Evolutionary conservation across 371 early-diverging fungal species (phyloP).

Genomic region (Mucor sp.): DNA sequence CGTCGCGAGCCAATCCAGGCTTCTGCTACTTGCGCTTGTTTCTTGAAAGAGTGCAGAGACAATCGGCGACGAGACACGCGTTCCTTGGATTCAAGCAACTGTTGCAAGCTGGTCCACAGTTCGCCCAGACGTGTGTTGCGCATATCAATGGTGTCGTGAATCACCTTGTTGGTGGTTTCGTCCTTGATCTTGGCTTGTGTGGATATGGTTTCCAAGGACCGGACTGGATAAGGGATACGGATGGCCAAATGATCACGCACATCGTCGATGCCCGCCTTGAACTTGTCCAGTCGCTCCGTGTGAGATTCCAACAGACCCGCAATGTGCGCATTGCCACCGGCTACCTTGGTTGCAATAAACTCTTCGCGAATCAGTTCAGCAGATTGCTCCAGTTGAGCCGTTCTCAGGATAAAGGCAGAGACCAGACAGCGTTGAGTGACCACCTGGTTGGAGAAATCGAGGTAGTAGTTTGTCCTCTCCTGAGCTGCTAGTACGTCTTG

Average conservation of each 20-base stretch:
- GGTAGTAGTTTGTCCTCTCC: conserved; percentile 15
- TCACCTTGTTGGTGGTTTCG: conserved; percentile 39
- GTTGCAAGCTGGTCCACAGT: conserved; percentile 29
- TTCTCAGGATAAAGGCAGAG: conserved; percentile 34
- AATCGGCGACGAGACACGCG: conserved; percentile 38
- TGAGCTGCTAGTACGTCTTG: conserved; percentile 18
- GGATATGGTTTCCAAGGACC: conserved; percentile 15
- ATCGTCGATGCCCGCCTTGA: conserved; percentile 38
- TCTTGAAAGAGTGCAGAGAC: conserved; percentile 30
- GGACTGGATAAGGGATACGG: conserved; percentile 39
- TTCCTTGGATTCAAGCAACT: conserved; percentile 41
- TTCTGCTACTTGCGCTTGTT: conserved; percentile 29
- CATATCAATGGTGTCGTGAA: conserved; percentile 36
- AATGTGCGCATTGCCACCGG: conserved; percentile 1
- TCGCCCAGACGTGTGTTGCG: conserved; percentile 32
- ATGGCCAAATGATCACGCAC: conserved; percentile 24
- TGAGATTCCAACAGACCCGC: conserved; percentile 15
- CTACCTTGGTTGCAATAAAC: conserved; percentile 29
- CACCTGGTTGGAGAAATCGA: conserved; percentile 41
- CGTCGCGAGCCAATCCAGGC: conserved; percentile 37
- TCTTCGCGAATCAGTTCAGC: conserved; percentile 50
- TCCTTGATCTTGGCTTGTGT: conserved; percentile 33
- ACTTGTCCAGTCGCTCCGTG: conserved; percentile 29
- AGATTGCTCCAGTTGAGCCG: conserved; percentile 40
- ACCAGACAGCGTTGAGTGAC: conserved; percentile 42